Conservation (phyloP, 1,284 basidiomycete species). For the Marasmius sp. region DNA sequence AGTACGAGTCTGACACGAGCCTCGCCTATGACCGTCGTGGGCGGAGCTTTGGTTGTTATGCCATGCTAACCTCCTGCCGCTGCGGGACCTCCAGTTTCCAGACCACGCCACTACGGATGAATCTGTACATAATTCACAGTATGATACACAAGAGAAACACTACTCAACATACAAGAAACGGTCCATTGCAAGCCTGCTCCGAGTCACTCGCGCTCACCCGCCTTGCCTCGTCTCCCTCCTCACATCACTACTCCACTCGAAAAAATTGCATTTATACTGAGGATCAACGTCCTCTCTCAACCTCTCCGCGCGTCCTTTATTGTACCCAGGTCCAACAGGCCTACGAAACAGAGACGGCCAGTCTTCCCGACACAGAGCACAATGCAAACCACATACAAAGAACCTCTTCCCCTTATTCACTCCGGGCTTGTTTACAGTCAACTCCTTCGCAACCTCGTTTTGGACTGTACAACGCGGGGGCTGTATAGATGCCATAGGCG, state of each 20-base stretch:
- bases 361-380: slow-evolving; percentile 5
- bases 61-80: too few species aligned
- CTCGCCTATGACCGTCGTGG: too few species aligned
- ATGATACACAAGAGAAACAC: too few species aligned
- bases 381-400: slow-evolving; percentile 83
- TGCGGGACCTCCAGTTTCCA: too few species aligned
- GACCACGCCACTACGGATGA: too few species aligned
- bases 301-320: slow-evolving; percentile 78
- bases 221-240: slow-evolving; percentile 32
- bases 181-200: too few species aligned
- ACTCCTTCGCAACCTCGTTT: slow-evolving; percentile 75
- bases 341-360: slow-evolving; percentile 36
- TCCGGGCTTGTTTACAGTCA: slow-evolving; percentile 88
- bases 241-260: slow-evolving; percentile 81
- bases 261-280: slow-evolving; percentile 80
- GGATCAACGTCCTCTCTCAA: slow-evolving; percentile 83
- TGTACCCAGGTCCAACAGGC: slow-evolving; percentile 91
- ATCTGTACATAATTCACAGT: too few species aligned
- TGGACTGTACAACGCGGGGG: slow-evolving; percentile 80
- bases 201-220: too few species aligned
- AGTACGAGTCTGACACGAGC: too few species aligned
- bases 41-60: too few species aligned
- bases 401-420: slow-evolving; percentile 93
- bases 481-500: slow-evolving; percentile 71
- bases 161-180: too few species aligned